These are phyloP conservation scores for Pugionium cornutum DNA, from an alignment of 345 rosid genomes.

Conservation along the genomic window DNA sequence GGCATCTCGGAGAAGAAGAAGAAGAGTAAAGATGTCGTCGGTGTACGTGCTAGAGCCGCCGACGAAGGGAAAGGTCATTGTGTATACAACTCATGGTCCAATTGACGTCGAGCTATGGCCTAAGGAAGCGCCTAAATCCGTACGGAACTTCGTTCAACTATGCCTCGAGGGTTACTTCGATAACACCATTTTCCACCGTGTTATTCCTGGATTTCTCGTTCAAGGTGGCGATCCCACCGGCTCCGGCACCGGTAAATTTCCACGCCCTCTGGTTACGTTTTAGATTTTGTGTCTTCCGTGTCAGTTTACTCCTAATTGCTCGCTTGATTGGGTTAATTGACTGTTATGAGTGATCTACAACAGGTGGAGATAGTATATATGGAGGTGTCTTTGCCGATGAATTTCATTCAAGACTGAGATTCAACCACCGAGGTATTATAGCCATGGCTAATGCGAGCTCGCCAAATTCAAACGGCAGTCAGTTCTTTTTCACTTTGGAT, in stretches of 20 bases:
- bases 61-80: slow-evolving; percentile 85
- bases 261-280: slow-evolving; percentile 4
- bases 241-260: slow-evolving; percentile 64
- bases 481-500: slow-evolving; percentile 91
- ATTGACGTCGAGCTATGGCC: slow-evolving; percentile 96
- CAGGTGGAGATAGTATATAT: slow-evolving; percentile 89
- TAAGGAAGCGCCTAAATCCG: slow-evolving; percentile 91
- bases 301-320: background rate
- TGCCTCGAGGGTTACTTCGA: slow-evolving; percentile 93
- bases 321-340: slow-evolving; percentile 16
- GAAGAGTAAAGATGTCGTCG: slow-evolving; percentile 59
- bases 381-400: slow-evolving; percentile 75
- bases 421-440: slow-evolving; percentile 86
- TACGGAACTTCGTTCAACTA: slow-evolving; percentile 86
- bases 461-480: slow-evolving; percentile 89
- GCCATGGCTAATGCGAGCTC: slow-evolving; percentile 91
- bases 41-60: slow-evolving; percentile 92
- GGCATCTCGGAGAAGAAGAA: slow-evolving; percentile 20
- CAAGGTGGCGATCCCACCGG: slow-evolving; percentile 95
- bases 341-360: slow-evolving; percentile 9
- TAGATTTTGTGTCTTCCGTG: slow-evolving; percentile 10
- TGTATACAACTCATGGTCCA: slow-evolving; percentile 81
- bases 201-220: slow-evolving; percentile 80
- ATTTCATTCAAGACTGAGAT: slow-evolving; percentile 80
- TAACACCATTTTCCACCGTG: slow-evolving; percentile 83